A percentile compares a stretch with the other conserved stretches of the same genome.
These are phyloP conservation scores for Auxenochlorella protothecoides DNA, from an alignment of 139 green algal species.

Conservation along the genomic window DNA sequence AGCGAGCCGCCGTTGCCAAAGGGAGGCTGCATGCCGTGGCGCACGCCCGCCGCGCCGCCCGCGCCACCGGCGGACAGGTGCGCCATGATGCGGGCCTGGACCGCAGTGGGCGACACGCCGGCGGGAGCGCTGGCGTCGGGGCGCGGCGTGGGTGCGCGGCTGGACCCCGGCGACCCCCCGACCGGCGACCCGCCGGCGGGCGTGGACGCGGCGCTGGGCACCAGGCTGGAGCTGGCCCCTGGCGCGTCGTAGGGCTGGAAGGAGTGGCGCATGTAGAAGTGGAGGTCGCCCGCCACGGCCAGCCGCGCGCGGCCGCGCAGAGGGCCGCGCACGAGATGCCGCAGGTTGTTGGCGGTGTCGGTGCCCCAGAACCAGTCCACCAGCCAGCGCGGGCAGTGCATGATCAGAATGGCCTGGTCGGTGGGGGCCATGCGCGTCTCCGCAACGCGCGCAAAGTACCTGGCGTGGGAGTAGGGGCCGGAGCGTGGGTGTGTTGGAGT, in stretches of 20 bases:
- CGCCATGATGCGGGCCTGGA: not conserved
- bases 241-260: constrained; percentile 24
- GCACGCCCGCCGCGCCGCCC: too few relatives aligned
- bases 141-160: constrained; percentile 4
- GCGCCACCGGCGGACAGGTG: not conserved
- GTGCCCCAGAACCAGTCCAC: constrained; percentile 63
- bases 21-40: not conserved
- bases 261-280: constrained; percentile 86
- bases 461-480: constrained; percentile 6
- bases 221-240: constrained; percentile 8
- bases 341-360: constrained; percentile 46
- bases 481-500: not conserved
- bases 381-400: constrained; percentile 79
- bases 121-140: not conserved
- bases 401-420: constrained; percentile 74
- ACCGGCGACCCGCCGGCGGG: constrained; percentile 20
- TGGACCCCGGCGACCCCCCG: constrained; percentile 8
- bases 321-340: constrained; percentile 67
- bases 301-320: constrained; percentile 58
- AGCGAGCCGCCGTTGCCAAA: too few relatives aligned
- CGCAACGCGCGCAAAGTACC: constrained; percentile 78
- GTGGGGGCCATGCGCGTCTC: constrained; percentile 58
- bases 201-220: constrained; percentile 13
- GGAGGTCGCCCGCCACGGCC: constrained; percentile 72
- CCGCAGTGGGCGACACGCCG: not conserved